A percentile compares a stretch with the other conserved stretches of the same genome.
These are phyloP conservation scores for Trichoderma aggressivum DNA, from an alignment of 2,329 filamentous ascomycete genomes.

Conservation along the genomic window DNA sequence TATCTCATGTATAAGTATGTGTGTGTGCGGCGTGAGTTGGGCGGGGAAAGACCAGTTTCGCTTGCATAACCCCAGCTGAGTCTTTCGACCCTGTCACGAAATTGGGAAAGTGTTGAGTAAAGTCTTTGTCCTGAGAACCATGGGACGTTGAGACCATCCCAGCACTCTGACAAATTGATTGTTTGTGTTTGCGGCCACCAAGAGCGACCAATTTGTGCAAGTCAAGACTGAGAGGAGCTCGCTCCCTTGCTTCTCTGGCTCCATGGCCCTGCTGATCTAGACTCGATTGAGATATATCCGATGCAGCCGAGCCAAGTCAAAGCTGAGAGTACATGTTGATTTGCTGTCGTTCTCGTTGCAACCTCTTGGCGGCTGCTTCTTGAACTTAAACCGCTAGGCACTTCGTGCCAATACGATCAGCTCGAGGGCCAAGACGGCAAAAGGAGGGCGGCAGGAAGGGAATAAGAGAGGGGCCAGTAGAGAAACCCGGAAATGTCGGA, in stretches of 20 bases:
- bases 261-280: not conserved
- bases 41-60: not conserved
- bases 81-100: not conserved
- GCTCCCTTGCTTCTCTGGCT: not conserved
- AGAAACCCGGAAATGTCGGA: not conserved
- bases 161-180: not conserved
- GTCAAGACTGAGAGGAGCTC: not conserved
- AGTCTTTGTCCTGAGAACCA: not conserved
- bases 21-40: not conserved
- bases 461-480: not conserved
- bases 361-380: constrained; percentile 4
- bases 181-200: not conserved
- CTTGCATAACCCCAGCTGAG: not conserved
- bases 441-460: not conserved
- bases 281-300: not conserved
- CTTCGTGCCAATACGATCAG: not conserved
- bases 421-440: not conserved
- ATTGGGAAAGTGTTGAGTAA: not conserved
- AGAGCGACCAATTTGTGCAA: not conserved
- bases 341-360: not conserved
- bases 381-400: not conserved
- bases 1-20: not conserved
- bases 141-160: not conserved
- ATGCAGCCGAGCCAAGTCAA: constrained; percentile 3
- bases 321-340: constrained; percentile 3